Base-by-base conservation (phyloP, 805 yeast species). In the Candida endomychidarum region DNA sequence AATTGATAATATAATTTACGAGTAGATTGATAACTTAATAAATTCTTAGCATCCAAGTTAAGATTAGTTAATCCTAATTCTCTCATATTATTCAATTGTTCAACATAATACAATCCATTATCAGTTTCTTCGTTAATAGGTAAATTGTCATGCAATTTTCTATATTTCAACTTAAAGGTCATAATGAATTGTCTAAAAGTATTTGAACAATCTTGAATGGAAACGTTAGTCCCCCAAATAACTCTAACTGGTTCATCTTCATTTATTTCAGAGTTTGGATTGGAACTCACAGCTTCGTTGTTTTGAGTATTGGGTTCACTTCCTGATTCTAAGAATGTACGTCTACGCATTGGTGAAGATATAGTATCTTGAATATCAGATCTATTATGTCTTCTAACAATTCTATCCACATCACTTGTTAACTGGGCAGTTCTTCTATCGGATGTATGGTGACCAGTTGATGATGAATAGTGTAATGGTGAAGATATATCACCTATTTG, bases 201-300 rank as follows among this genome's bases (percentile, higher is more conserved):
- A 50, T 80, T 83, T 26, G 86, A 76, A 51, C 93, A 83, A 56
- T 93, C 96, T 55, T 81, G 86, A 55, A 93, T 90, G 34, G 95
- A 84, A 19, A 93, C 96, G 57, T 91, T 89, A 1, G 99, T 93
- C 63, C 99, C 99, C 99, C 99, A 93, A 55, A 93, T 91, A 39
- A 93, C 96, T 54, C 95, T 77, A 17, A 81, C 80, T 0, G 96
- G 95, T 49, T 85, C 96, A 27, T 47, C 51, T 38, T 77, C 78
- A 17, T 46, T 43, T 15, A 52, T 58, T 23, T 63, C 70, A 8
- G 65, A 50, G 40, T 47, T 52, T 12, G 62, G 51, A 30, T 57
- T 55, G 8, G 68, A 56, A 14, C 9, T 29, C 19, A 12, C 28
- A 14, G 11, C 6, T 12, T 29, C 22, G 11, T 14, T 14, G 17